Percentiles rank a stretch among this genome's conserved stretches.
These are phyloP conservation scores for Pestalotiopsis fici DNA, from an alignment of 2,329 filamentous ascomycete species.

Conservation along the genomic window DNA sequence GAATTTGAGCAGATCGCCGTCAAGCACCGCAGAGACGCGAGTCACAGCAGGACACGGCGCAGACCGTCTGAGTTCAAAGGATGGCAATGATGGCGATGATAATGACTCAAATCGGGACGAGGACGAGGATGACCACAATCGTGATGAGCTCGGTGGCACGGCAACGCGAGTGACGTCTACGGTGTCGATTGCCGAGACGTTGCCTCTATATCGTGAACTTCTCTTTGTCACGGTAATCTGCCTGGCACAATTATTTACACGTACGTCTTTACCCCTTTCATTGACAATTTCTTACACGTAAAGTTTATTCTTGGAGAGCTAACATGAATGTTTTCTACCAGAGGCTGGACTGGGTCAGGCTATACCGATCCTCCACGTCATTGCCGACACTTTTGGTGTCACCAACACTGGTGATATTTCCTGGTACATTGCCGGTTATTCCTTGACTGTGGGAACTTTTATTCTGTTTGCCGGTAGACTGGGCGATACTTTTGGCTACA, in stretches of 20 bases:
- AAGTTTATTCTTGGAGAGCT: background rate
- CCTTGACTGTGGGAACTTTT: slow-evolving; percentile 45
- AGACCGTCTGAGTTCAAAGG: background rate
- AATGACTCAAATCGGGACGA: background rate
- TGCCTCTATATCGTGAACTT: slow-evolving; percentile 18
- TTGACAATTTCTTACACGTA: background rate
- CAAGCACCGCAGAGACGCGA: background rate
- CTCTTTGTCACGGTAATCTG: slow-evolving; percentile 36
- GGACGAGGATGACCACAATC: background rate
- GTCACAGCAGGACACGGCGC: background rate
- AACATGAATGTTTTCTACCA: slow-evolving; percentile 20
- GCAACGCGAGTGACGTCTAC: slow-evolving; percentile 4
- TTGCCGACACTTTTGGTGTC: slow-evolving; percentile 42
- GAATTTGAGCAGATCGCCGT: background rate
- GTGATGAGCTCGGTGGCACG: background rate
- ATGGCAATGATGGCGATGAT: background rate
- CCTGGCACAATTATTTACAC: slow-evolving; percentile 27
- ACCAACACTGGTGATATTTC: slow-evolving; percentile 35
- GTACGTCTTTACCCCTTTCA: background rate
- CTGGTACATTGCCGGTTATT: slow-evolving; percentile 49
- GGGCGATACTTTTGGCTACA: slow-evolving; percentile 48
- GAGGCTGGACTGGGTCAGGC: slow-evolving; percentile 40
- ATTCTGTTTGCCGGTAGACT: slow-evolving; percentile 47
- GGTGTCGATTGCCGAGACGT: slow-evolving; percentile 10
- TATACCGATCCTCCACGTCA: slow-evolving; percentile 41